These are phyloP conservation scores for Gentiana dahurica DNA, from an alignment of 257 asterid species.

Conservation along the genomic window DNA sequence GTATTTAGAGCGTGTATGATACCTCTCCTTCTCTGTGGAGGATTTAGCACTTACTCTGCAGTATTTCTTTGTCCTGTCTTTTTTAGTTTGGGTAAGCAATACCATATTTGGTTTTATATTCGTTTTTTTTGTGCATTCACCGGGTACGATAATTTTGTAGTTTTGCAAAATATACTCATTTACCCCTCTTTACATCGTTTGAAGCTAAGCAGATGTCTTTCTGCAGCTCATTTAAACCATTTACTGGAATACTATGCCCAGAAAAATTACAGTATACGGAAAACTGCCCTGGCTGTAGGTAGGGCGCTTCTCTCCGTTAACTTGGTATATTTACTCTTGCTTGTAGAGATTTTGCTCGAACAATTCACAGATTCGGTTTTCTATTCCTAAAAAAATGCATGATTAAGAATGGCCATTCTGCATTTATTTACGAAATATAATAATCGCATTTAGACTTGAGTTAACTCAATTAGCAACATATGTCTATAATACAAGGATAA, in stretches of 20 bases:
- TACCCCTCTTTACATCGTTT: too few relatives aligned
- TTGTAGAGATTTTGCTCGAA: too few relatives aligned
- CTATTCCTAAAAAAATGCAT: not conserved
- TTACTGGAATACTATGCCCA: slow-evolving; percentile 59
- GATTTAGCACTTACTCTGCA: slow-evolving; percentile 53
- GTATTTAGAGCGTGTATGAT: slow-evolving; percentile 97
- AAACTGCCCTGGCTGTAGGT: slow-evolving; percentile 73
- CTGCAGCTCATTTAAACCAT: slow-evolving; percentile 96
- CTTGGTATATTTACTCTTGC: not conserved
- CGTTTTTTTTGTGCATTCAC: not conserved
- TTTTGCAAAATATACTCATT: too few relatives aligned
- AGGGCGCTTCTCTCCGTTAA: slow-evolving; percentile 9
- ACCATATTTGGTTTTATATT: not conserved
- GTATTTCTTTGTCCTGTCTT: slow-evolving; percentile 72
- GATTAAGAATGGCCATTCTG: too few relatives aligned
- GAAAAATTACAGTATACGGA: slow-evolving; percentile 41
- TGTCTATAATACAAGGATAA: too few relatives aligned
- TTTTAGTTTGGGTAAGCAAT: slow-evolving; percentile 78
- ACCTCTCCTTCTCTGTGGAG: slow-evolving; percentile 87
- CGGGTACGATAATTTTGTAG: too few relatives aligned
- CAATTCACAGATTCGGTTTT: not conserved
- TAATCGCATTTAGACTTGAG: too few relatives aligned
- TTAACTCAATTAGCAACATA: too few relatives aligned
- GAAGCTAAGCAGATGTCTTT: not conserved
- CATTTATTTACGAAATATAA: too few relatives aligned